These are phyloP conservation scores for Singerocomus inundabilis DNA, from an alignment of 1,284 basidiomycete genomes.

Conservation along the genomic window DNA sequence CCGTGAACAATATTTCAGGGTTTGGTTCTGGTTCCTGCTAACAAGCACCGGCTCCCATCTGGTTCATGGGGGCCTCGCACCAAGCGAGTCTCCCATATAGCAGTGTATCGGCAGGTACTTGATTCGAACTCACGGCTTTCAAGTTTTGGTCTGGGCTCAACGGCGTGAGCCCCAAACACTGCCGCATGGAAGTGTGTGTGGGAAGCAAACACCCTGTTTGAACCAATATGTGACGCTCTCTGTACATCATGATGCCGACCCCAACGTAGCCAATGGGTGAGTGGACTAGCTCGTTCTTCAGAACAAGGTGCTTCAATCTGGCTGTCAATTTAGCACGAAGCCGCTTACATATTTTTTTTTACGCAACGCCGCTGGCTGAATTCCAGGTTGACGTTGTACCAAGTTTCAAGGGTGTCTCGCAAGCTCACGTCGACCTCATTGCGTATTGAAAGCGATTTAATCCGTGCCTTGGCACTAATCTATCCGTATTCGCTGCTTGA, in stretches of 20 bases:
- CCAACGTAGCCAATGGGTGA: too few relatives aligned
- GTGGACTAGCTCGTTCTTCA: neutral
- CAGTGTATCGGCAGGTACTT: neutral
- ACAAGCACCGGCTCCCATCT: neutral
- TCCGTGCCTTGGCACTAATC: neutral
- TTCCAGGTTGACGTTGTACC: constrained; percentile 7
- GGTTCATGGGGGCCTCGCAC: neutral
- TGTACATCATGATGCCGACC: too few relatives aligned
- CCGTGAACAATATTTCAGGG: neutral
- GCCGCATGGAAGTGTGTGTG: too few relatives aligned
- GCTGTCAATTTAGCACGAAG: neutral
- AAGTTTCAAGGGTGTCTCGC: constrained; percentile 7
- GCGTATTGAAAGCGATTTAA: neutral
- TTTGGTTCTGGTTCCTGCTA: neutral
- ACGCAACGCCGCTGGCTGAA: constrained; percentile 10
- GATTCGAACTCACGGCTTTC: neutral
- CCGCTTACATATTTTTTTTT: neutral
- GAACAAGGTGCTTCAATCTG: constrained; percentile 4
- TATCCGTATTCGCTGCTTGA: neutral
- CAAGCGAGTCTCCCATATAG: neutral
- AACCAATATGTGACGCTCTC: neutral
- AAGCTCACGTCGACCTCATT: neutral
- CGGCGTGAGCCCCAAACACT: neutral
- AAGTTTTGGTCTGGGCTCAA: neutral
- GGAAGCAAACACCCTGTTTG: neutral